Evolutionary conservation across 2,329 filamentous ascomycete species (phyloP).

Genomic region (Cercospora beticola): DNA sequence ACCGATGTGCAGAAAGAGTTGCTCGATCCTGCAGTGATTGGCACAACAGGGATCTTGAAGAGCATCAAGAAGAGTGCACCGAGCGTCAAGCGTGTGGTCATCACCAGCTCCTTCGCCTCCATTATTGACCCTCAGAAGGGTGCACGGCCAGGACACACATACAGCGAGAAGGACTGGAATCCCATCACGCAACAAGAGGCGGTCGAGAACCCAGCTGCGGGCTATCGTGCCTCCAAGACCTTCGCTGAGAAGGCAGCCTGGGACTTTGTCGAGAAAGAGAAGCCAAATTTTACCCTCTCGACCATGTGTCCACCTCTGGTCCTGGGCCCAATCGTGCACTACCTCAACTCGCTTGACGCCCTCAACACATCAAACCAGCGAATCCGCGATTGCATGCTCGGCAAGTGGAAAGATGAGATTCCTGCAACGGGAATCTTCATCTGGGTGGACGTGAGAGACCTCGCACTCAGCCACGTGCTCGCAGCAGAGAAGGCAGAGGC

Average conservation of each 20-base stretch:
- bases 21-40: slow-evolving; percentile 62
- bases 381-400: slow-evolving; percentile 59
- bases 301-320: slow-evolving; percentile 54
- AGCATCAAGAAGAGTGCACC: slow-evolving; percentile 61
- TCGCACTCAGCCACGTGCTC: slow-evolving; percentile 27
- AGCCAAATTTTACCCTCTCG: slow-evolving; percentile 51
- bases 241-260: slow-evolving; percentile 60
- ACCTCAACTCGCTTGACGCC: slow-evolving; percentile 60
- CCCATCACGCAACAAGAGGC: slow-evolving; percentile 55
- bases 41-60: slow-evolving; percentile 62
- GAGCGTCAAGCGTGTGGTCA: slow-evolving; percentile 69
- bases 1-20: slow-evolving; percentile 63
- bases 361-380: slow-evolving; percentile 74
- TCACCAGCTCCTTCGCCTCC: slow-evolving; percentile 68
- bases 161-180: slow-evolving; percentile 59
- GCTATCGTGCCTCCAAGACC: slow-evolving; percentile 58
- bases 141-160: slow-evolving; percentile 48
- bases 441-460: slow-evolving; percentile 32
- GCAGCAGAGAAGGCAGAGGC: slow-evolving; percentile 53
- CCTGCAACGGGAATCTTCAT: slow-evolving; percentile 48
- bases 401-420: slow-evolving; percentile 59
- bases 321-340: slow-evolving; percentile 55
- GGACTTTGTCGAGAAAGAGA: slow-evolving; percentile 54
- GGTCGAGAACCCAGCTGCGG: slow-evolving; percentile 41
- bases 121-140: slow-evolving; percentile 60